Base-by-base conservation (phyloP, 1,139 yeast species). In the Sugiyamaella sp. region DNA sequence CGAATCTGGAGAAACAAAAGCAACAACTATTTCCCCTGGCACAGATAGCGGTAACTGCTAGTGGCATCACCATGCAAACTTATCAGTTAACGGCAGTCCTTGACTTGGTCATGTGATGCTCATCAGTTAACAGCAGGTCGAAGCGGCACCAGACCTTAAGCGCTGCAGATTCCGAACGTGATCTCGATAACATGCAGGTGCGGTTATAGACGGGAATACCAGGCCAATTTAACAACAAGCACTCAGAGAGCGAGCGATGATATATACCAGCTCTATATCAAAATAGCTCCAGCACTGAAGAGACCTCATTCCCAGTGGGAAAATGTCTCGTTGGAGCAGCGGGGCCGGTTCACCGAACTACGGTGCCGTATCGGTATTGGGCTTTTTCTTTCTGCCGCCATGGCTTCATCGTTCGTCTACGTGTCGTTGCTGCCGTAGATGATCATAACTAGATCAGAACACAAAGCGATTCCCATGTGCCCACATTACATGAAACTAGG, bases 11-110 rank as follows among this genome's bases (percentile, higher is more conserved):
- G 40, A 32, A 19, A 43, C 4, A 12, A 19, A 21, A 39, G n/a
- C n/a, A 17, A 8, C 20, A 39, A 39, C 9, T 39, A 20, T 27
- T 44, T 21, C 48, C 48, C 41, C 48, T 35, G 40, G 41, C 10
- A 16, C 5, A 29, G 32, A 17, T 39, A 20, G 8, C n/a, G 14
- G 8, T 39, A 5, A 5, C 27, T 20, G 10, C 10, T 39, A 21
- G 20, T 12, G 3, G 46, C 16, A 17, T 43, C 10, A 16, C 2
- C 9, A 43, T 29, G 4, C 10, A 38, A 46, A 20, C 44, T 46
- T 38, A 46, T 46, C 50, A 46, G 50, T 46, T 46, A 46, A 46
- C 50, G 50, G 50, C 50, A 46, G 44, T 21, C 16, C 37, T 32
- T 41, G 39, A 44, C 48, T 19, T 40, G 32, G 25, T 33, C 48